Evolutionary conservation across 495 filamentous ascomycete genomes (phyloP).

Genomic region (Aspergillus panamensis): DNA sequence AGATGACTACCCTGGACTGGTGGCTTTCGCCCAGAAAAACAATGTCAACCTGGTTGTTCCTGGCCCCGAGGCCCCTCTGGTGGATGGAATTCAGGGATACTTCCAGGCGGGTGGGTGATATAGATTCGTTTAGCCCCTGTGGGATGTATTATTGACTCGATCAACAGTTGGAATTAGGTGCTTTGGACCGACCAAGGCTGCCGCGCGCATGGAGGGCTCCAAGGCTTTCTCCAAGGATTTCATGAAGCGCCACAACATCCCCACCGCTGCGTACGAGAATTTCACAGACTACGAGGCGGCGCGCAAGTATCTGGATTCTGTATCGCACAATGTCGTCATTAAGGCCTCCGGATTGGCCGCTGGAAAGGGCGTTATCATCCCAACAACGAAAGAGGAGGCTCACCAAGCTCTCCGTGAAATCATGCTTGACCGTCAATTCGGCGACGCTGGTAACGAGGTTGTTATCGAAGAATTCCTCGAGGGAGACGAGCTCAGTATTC

Average conservation of each 20-base stretch:
- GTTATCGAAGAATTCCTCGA: conserved; percentile 94
- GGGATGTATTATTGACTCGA: conserved; percentile 16
- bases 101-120: conserved; percentile 58
- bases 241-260: conserved; percentile 87
- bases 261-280: conserved; percentile 85
- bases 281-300: conserved; percentile 81
- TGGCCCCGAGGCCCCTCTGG: conserved; percentile 91
- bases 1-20: conserved; percentile 73
- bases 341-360: conserved; percentile 85
- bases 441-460: conserved; percentile 81
- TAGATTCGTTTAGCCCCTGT: background rate
- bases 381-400: conserved; percentile 74
- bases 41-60: conserved; percentile 81
- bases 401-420: conserved; percentile 78
- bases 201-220: conserved; percentile 89
- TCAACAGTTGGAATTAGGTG: conserved; percentile 66
- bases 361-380: conserved; percentile 91
- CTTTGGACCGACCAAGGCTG: conserved; percentile 83
- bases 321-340: conserved; percentile 77
- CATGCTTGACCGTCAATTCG: conserved; percentile 87
- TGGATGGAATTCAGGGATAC: conserved; percentile 80
- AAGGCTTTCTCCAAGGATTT: conserved; percentile 99
- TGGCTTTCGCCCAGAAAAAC: conserved; percentile 67
- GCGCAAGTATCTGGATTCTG: conserved; percentile 65
- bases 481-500: conserved; percentile 87